Evolutionary conservation across 2,329 filamentous ascomycete genomes (phyloP), one percentile per base, ranked within the genome.

Genomic region (Paecilomyces fulvus): DNA sequence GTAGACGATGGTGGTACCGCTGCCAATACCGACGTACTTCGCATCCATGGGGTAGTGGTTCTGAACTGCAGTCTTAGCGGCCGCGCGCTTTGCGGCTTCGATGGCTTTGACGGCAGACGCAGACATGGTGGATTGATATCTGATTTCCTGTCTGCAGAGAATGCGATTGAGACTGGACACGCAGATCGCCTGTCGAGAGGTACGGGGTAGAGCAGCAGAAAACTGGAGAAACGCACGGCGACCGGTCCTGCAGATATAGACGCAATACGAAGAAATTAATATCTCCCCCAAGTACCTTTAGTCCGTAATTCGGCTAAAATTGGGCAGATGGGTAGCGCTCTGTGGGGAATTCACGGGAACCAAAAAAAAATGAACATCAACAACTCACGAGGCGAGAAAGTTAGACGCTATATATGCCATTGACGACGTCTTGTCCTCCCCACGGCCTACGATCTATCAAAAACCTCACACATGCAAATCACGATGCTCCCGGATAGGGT

Each of bases 1-100:
- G 69, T 86, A 86, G 64, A 85, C 80, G 59, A 87, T 85, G 20
- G 84, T 86, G 43, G 80, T 84, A 53, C 84, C 84, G 51, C 80
- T 83, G 58, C 84, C 84, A 64, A 87, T 86, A 59, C 84, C 84
- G 46, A 86, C 80, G 65, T 80, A 84, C 58, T 75, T 77, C 60
- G 81, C 79, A 59, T 75, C 67, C 57, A 77, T 73, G 55, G 79
- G 75, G 73, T 86, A 87, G 73, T 86, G 81, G 60, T 84, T 83
- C 49, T 67, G 69, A 8, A 86, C 82, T 17, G 83, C 83, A 60
- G 75, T 74, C 61, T 75, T 77, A 51, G 82, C 83, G 56, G 83
- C 83, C 25, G 79, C 78, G 61, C 79, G 78, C 72, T 86, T 86
- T 31, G 83, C 81, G 52, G 74, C 72, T 73, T 87, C 83, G 61